A percentile compares a stretch with the other conserved stretches of the same genome.
Conservation (phyloP, 192 early-diverging fungal genomes). For the Umbelopsis ramanniana region DNA sequence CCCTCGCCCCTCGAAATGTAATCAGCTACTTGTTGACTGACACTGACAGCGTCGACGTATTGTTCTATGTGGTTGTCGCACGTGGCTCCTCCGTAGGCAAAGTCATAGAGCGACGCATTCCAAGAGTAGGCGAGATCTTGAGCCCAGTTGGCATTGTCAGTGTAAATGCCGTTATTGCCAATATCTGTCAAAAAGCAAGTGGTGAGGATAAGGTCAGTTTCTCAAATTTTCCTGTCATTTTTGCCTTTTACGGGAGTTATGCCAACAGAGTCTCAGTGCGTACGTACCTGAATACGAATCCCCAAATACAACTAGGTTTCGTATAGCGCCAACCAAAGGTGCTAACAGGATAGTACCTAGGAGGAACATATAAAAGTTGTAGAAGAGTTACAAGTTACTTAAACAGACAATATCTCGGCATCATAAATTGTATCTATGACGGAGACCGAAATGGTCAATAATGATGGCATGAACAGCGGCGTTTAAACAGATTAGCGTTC, state of each 20-base stretch:
- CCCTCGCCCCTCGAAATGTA: constrained; percentile 32
- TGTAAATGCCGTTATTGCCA: constrained; percentile 29
- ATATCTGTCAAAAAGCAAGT: constrained; percentile 23
- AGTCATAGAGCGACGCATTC: constrained; percentile 34
- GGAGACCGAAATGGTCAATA: neutral
- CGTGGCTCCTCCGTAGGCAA: constrained; percentile 40
- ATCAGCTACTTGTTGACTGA: constrained; percentile 28
- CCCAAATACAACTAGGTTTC: constrained; percentile 45
- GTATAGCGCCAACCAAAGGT: constrained; percentile 15
- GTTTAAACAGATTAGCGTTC: neutral
- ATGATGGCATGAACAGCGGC: neutral
- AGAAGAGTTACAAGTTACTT: neutral
- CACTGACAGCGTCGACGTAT: neutral
- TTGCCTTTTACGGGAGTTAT: neutral
- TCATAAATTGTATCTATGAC: neutral
- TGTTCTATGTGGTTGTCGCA: constrained; percentile 37
- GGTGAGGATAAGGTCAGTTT: neutral
- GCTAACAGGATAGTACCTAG: neutral
- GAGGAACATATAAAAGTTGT: neutral
- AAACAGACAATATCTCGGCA: neutral
- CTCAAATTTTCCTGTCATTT: neutral
- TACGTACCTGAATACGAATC: constrained; percentile 47
- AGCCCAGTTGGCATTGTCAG: constrained; percentile 40
- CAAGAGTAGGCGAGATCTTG: constrained; percentile 38
- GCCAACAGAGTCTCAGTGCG: neutral